These are phyloP conservation scores for Dysphania ambrosioides DNA, from an alignment of 148 eudicot species.

Conservation along the genomic window DNA sequence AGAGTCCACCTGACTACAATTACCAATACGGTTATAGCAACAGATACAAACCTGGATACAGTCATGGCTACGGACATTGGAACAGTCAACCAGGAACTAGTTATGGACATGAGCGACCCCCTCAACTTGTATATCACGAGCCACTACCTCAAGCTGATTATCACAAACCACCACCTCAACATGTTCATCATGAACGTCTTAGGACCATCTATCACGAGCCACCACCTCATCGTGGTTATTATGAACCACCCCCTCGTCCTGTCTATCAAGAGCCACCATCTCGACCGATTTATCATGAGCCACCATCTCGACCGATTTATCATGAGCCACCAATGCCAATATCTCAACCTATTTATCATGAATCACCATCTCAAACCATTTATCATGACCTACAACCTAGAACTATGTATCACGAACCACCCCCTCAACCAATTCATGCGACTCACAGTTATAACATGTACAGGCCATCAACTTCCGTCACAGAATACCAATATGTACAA, in stretches of 20 bases:
- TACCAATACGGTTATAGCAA: conserved; percentile 31
- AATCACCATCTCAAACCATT: conserved; percentile 14
- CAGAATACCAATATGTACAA: conserved; percentile 47
- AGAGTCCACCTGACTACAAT: conserved; percentile 43
- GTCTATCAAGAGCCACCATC: conserved; percentile 10
- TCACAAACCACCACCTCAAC: conserved; percentile 5
- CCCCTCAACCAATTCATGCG: conserved; percentile 39
- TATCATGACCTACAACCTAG: conserved; percentile 24
- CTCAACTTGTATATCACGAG: conserved; percentile 3
- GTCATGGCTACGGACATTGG: conserved; percentile 27
- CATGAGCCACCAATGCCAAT: conserved; percentile 6
- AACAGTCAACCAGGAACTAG: conserved; percentile 24
- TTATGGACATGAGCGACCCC: conserved; percentile 11
- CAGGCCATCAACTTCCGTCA: conserved; percentile 55
- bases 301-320: background rate
- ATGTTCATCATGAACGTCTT: conserved; percentile 6
- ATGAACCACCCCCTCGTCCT: conserved; percentile 29
- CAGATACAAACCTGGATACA: conserved; percentile 28
- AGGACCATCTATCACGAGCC: conserved; percentile 19
- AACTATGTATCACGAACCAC: conserved; percentile 25
- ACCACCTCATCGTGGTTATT: conserved; percentile 15
- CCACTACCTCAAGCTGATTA: conserved; percentile 3
- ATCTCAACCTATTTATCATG: conserved; percentile 18
- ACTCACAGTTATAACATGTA: conserved; percentile 56
- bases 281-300: conserved; percentile 11